These are phyloP conservation scores for Phalaenopsis hybrid DNA, from an alignment of 116 monocot genomes.

Conservation along the genomic window DNA sequence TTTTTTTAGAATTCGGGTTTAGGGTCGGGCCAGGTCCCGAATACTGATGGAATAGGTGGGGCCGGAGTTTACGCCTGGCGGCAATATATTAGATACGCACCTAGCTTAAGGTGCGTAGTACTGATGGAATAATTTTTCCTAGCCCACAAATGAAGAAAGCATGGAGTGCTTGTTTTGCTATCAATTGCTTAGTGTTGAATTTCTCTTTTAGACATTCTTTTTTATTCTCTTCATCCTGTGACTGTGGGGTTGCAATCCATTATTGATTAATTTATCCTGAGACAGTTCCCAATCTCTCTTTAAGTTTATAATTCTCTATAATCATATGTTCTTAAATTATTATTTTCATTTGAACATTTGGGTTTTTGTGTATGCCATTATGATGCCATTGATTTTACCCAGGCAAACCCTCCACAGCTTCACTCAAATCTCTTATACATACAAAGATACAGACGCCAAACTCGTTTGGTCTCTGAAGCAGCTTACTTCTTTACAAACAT, in stretches of 20 bases:
- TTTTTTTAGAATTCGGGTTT: too few species aligned
- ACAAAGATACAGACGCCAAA: slow-evolving; percentile 68
- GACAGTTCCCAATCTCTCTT: not conserved
- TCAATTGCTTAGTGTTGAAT: not conserved
- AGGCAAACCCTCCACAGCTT: slow-evolving; percentile 90
- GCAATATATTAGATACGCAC: too few species aligned
- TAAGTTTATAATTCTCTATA: not conserved
- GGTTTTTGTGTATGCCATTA: not conserved
- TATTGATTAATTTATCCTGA: not conserved
- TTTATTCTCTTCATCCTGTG: not conserved
- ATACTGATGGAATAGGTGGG: too few species aligned
- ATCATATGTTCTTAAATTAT: not conserved
- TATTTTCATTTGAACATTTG: not conserved
- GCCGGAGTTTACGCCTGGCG: too few species aligned
- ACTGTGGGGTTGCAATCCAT: not conserved
- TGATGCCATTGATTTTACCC: slow-evolving; percentile 13
- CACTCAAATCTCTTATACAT: slow-evolving; percentile 91
- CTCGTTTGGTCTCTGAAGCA: slow-evolving; percentile 75
- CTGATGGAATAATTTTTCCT: too few species aligned
- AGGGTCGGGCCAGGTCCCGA: too few species aligned
- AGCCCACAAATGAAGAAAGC: not conserved
- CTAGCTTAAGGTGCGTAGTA: too few species aligned
- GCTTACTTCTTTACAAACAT: slow-evolving; percentile 94
- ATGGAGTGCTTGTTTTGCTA: not conserved
- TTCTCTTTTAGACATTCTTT: not conserved